Evolutionary conservation across 352 stramenopile species (phyloP).

Genomic region (Phytophthora constricta): DNA sequence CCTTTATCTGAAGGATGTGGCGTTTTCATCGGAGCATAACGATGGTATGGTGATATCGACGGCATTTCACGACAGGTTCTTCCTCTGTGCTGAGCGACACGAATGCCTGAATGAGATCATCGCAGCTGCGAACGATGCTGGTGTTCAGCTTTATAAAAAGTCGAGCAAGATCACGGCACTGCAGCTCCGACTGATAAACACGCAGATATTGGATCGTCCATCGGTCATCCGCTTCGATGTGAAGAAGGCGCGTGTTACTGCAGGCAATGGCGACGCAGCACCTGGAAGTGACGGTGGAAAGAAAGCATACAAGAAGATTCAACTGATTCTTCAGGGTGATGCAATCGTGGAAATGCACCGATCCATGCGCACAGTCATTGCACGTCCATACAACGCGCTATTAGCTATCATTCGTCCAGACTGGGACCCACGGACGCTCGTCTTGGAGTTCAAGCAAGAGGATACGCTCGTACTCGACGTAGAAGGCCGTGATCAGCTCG

Average conservation of each 20-base stretch:
- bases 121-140: slow-evolving; percentile 48
- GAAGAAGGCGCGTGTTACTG: slow-evolving; percentile 39
- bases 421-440: slow-evolving; percentile 59
- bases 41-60: slow-evolving; percentile 70
- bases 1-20: slow-evolving; percentile 59
- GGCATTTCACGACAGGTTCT: slow-evolving; percentile 71
- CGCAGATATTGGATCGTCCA: slow-evolving; percentile 59
- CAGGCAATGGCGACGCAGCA: slow-evolving; percentile 23
- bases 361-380: slow-evolving; percentile 63
- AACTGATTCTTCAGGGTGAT: slow-evolving; percentile 70
- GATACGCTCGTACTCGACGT: slow-evolving; percentile 64
- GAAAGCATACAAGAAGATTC: slow-evolving; percentile 54
- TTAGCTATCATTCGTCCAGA: slow-evolving; percentile 59
- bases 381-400: slow-evolving; percentile 60
- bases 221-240: slow-evolving; percentile 76
- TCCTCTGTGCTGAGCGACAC: slow-evolving; percentile 62
- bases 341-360: slow-evolving; percentile 69
- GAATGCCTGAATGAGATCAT: slow-evolving; percentile 71
- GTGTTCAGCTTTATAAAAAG: slow-evolving; percentile 46
- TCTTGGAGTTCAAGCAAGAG: slow-evolving; percentile 71
- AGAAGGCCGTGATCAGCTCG: slow-evolving; percentile 64
- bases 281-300: slow-evolving; percentile 26
- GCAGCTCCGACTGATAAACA: slow-evolving; percentile 65
- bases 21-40: slow-evolving; percentile 45
- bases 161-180: slow-evolving; percentile 53